Evolutionary conservation across 345 rosid species (phyloP).

Genomic region (Eucalyptus shirleyi): DNA sequence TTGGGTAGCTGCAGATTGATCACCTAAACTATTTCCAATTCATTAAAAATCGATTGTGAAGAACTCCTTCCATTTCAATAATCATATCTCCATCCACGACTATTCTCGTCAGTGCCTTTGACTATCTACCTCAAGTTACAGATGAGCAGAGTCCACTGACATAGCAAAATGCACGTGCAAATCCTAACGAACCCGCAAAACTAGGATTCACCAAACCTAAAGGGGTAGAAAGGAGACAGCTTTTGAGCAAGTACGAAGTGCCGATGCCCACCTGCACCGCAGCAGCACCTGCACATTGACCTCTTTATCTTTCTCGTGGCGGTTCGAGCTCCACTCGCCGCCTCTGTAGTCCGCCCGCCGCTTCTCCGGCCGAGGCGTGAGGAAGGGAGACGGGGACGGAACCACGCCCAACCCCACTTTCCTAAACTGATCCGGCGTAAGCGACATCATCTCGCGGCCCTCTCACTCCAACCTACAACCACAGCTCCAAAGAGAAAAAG

Average conservation of each 20-base stretch:
- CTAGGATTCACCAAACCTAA: neutral
- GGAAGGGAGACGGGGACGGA: conserved; percentile 76
- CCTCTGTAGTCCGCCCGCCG: conserved; percentile 50
- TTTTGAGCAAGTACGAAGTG: neutral
- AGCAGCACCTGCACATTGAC: conserved; percentile 84
- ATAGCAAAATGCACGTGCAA: neutral
- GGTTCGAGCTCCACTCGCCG: conserved; percentile 31
- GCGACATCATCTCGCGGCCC: conserved; percentile 23
- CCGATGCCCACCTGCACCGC: conserved; percentile 44
- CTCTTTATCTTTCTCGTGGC: conserved; percentile 73
- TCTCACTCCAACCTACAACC: neutral
- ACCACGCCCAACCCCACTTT: conserved; percentile 52
- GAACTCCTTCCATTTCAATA: neutral
- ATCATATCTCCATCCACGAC: neutral
- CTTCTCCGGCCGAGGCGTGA: conserved; percentile 81
- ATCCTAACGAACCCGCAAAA: neutral
- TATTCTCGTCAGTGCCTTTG: neutral
- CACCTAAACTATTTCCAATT: neutral
- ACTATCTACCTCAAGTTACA: neutral
- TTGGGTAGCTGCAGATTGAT: neutral
- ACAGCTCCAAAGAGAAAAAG: neutral
- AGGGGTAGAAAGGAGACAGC: neutral
- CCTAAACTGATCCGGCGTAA: conserved; percentile 58
- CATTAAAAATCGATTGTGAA: neutral
- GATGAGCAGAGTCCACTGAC: neutral